A percentile compares a stretch with the other conserved stretches of the same genome.
These are phyloP conservation scores for Nicotiana benthamiana DNA, from an alignment of 257 asterid genomes.

Conservation along the genomic window DNA sequence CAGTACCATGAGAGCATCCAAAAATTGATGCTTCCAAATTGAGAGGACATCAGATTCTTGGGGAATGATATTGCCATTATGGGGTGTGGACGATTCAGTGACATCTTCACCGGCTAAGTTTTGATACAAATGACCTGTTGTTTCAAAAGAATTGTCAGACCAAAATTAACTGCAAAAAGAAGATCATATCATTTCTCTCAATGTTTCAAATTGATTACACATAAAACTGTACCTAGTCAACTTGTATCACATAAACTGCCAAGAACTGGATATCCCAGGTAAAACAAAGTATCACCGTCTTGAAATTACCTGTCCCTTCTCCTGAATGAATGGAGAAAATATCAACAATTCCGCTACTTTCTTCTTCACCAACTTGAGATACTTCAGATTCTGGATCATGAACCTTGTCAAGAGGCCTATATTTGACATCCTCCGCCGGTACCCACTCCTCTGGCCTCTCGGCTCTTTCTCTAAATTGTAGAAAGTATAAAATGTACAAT, in stretches of 20 bases:
- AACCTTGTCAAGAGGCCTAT: constrained; percentile 14
- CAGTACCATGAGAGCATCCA: constrained; percentile 55
- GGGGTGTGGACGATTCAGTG: constrained; percentile 31
- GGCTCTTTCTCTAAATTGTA: constrained; percentile 42
- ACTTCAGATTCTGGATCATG: constrained; percentile 27
- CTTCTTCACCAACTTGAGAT: constrained; percentile 30
- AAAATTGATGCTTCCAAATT: constrained; percentile 75
- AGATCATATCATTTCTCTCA: background rate
- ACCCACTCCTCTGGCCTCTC: constrained; percentile 98
- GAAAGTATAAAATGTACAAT: constrained; percentile 1
- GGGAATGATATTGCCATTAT: constrained; percentile 17
- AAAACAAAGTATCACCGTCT: background rate
- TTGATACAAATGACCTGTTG: constrained; percentile 33
- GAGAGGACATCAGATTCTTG: constrained; percentile 30
- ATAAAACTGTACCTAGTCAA: background rate
- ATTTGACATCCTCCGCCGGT: constrained; percentile 45
- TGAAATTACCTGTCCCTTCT: constrained; percentile 25
- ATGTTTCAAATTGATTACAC: background rate
- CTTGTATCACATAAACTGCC: background rate
- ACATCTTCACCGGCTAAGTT: constrained; percentile 32
- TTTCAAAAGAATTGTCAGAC: background rate
- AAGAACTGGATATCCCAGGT: background rate
- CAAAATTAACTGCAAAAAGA: background rate
- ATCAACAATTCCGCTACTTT: constrained; percentile 31
- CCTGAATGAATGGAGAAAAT: constrained; percentile 53